These are phyloP conservation scores for Aureobasidium pullulans DNA, from an alignment of 2,329 filamentous ascomycete genomes.

Conservation along the genomic window DNA sequence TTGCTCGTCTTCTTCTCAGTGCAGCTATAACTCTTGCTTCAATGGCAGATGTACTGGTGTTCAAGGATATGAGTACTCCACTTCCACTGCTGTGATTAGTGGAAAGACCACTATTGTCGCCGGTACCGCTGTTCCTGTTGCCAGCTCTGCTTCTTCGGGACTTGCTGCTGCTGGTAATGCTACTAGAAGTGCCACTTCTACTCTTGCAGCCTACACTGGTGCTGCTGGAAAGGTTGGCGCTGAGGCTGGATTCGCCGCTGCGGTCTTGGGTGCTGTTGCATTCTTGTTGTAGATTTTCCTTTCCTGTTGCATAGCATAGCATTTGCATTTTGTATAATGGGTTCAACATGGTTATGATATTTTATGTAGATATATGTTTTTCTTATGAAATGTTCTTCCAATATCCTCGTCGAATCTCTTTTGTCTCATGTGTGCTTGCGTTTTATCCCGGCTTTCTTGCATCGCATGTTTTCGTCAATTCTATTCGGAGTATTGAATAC, in stretches of 20 bases:
- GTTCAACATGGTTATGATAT: too few relatives aligned
- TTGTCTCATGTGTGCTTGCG: too few relatives aligned
- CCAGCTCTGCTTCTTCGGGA: not conserved
- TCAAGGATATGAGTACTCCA: not conserved
- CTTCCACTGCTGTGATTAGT: not conserved
- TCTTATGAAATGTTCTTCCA: too few relatives aligned
- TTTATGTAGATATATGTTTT: too few relatives aligned
- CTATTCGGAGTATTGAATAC: too few relatives aligned
- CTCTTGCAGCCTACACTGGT: not conserved
- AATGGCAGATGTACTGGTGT: slow-evolving; percentile 21
- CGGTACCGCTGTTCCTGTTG: not conserved
- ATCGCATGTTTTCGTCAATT: too few relatives aligned
- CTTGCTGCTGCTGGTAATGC: not conserved
- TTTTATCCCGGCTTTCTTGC: too few relatives aligned
- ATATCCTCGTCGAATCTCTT: too few relatives aligned
- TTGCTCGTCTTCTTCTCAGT: slow-evolving; percentile 19
- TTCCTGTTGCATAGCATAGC: slow-evolving; percentile 15
- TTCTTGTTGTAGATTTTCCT: not conserved
- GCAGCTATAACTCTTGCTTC: slow-evolving; percentile 23
- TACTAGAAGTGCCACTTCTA: not conserved
- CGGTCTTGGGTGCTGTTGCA: not conserved
- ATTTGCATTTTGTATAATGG: too few relatives aligned
- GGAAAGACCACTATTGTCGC: not conserved
- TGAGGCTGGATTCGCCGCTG: not conserved
- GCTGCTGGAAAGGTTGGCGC: not conserved